Base-by-base conservation (phyloP, 2,329 filamentous ascomycete genomes). In the Blastomyces gilchristii region DNA sequence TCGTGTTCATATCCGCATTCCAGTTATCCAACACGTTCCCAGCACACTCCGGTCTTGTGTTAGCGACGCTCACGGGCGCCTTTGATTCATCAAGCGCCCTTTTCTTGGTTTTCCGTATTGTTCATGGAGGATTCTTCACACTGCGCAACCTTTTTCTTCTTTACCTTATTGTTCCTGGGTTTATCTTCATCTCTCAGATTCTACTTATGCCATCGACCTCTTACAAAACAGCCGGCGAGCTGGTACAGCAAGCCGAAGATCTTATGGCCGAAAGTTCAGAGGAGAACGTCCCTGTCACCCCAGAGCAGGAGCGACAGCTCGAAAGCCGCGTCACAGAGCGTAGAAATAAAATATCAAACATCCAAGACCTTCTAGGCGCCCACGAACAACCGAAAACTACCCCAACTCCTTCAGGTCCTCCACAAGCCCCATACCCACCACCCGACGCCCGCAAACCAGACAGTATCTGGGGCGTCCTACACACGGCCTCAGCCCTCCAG, bases 381-480 rank as follows among this genome's bases (percentile, higher is more conserved):
- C 11, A 45, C 3, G 18, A 59, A 34, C 41, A 31, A 39, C 14
- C 22, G 14, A 25, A 43, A 22, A 28, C 61, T 63, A n/a, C 60
- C 52, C 16, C 60, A 37, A 50, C 49, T 31, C 41, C 18, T 11
- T 54, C 28, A 57, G 2, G 82, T 4, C 81, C 59, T 77, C 82
- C 58, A 85, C 81, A 14, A 82, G 85, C 63, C 80, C 31, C 65
- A 83, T 5, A 79, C 83, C 65, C 80, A 82, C 61, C 71, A 79
- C 80, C 67, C 87, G 86, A 73, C 87, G 87, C 67, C 80, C 37
- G 37, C 34, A 34, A 41, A 16, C 37, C 54, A 83, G 63, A 73
- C 22, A 91, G 90, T 4, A 89, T 96, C 43, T 96, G 90, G 89
- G 92, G 92, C 34, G 87, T 88, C 28, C 83, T 96, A 76, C 92